Evolutionary conservation across 169 alveolate genomes (phyloP).

Genomic region (Eimeria sp.): DNA sequence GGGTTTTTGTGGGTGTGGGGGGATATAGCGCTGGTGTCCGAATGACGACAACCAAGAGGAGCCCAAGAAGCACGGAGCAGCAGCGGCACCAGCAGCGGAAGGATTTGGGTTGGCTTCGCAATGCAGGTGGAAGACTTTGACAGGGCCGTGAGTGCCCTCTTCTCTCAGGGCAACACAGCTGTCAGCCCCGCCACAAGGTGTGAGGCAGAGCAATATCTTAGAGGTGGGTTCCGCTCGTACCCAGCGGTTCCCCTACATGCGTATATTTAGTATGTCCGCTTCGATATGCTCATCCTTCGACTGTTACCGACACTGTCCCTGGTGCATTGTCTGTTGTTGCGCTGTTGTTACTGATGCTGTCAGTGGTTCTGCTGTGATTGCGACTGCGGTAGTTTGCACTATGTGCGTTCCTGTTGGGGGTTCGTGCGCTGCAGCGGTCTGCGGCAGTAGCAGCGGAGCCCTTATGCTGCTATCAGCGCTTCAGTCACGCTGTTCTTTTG

Average conservation of each 20-base stretch:
- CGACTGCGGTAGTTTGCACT: neutral
- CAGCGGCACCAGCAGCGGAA: slow-evolving; percentile 39
- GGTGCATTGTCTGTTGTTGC: neutral
- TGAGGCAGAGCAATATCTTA: slow-evolving; percentile 58
- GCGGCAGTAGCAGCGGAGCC: slow-evolving; percentile 65
- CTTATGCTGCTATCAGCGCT: slow-evolving; percentile 45
- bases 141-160: slow-evolving; percentile 73
- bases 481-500: slow-evolving; percentile 60
- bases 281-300: neutral
- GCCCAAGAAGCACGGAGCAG: neutral
- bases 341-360: neutral
- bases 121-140: slow-evolving; percentile 60
- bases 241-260: neutral
- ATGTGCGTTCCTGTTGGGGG: neutral
- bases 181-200: slow-evolving; percentile 33
- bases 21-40: slow-evolving; percentile 13
- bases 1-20: slow-evolving; percentile 54
- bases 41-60: slow-evolving; percentile 14
- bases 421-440: slow-evolving; percentile 34
- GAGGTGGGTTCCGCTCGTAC: slow-evolving; percentile 4
- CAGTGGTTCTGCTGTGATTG: neutral
- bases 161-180: slow-evolving; percentile 61
- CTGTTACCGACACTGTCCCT: neutral
- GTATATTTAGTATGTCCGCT: neutral
- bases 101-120: neutral